Evolutionary conservation across 495 filamentous ascomycete genomes (phyloP), one percentile per base, ranked within the genome.

Genomic region (Xylaria longipes): DNA sequence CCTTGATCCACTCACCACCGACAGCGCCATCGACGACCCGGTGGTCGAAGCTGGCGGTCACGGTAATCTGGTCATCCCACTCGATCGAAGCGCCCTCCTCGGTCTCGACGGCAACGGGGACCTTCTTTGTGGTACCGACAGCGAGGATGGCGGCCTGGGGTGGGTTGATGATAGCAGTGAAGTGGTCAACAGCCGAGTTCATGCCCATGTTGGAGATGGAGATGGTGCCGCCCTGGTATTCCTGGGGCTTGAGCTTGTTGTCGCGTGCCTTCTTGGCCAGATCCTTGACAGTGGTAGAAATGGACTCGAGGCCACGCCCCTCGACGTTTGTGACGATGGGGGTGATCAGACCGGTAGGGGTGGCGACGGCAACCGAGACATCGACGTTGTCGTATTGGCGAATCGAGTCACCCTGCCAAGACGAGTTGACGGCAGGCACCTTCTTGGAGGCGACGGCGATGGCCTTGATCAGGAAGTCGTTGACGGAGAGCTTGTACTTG

Each of bases 201-300:
- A 98, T 98, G 80, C 97, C 97, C 97, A 99, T 97, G 90, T 99
- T 99, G 85, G 92, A 95, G 85, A 99, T 99, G 80, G 95, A 97
- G 85, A 99, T 97, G 75, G 94, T 97, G 80, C 97, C 97, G 56
- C 97, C 97, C 85, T 98, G 95, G 90, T 95, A 99, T 83, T 99
- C 94, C 81, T 99, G 94, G 39, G 97, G 97, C 90, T 98, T 98
- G 74, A 99, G 92, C 90, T 98, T 99, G 84, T 94, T 94, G 71
- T 98, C 97, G 62, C 92, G 88, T 52, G 96, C 97, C 81, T 94
- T 94, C 89, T 96, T 97, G 79, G 94, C 94, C 37, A 99, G 91
- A 75, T 97, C 93, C 86, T 97, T 98, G 84, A 99, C 89, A 80
- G 91, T 86, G 70, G 89, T 84, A 46, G 93, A 97, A 86, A 99